Base-by-base conservation (phyloP, 2,329 filamentous ascomycete species). In the Phialophora tarda region DNA sequence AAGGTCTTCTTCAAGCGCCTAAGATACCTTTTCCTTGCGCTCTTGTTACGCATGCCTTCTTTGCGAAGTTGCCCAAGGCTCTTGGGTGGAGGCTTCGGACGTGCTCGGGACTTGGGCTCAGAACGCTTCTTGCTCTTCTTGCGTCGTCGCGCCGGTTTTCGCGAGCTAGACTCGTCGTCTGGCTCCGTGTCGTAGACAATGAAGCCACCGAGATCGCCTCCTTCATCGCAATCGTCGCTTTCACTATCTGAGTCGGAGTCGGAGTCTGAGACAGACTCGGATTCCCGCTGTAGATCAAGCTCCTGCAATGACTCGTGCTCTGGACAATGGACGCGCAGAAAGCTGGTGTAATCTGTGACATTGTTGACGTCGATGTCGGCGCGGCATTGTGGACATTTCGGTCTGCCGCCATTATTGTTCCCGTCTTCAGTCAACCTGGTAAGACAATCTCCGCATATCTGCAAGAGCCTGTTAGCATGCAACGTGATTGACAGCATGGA, bases 321-420 rank as follows among this genome's bases (percentile, higher is more conserved):
- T 11, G 87, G 86, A 78, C 88, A 87, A 74, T 94, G 85, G 1
- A 91, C 86, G 71, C 88, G 88, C 73, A 88, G 88, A 80, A 97
- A 97, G 7, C 87, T 84, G 5, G 84, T 81, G 73, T 89, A 89
- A 67, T 91, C 90, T 64, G 93, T 93, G 69, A 93, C 85, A 65
- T 89, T 89, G 64, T 85, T 84, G 4, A 87, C 82, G 60, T 91
- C 84, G 50, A 95, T 84, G 3, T 79, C 77, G 1, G 86, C 86
- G 64, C 92, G 88, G 74, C 93, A 97, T 62, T 89, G 85, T 4
- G 92, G 92, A 76, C 93, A 97, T 75, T 85, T 89, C 44, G 86
- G 53, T 76, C 77, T 26, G 68, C 75, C 79, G 54, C 76, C 79
- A 58, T 91, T 89, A 38, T 88, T 82, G 4, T 88, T 80, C 1